phyloP scores from a whole-genome alignment of 495 filamentous ascomycete genomes.

The Polyplosphaeria fusca region DNA sequence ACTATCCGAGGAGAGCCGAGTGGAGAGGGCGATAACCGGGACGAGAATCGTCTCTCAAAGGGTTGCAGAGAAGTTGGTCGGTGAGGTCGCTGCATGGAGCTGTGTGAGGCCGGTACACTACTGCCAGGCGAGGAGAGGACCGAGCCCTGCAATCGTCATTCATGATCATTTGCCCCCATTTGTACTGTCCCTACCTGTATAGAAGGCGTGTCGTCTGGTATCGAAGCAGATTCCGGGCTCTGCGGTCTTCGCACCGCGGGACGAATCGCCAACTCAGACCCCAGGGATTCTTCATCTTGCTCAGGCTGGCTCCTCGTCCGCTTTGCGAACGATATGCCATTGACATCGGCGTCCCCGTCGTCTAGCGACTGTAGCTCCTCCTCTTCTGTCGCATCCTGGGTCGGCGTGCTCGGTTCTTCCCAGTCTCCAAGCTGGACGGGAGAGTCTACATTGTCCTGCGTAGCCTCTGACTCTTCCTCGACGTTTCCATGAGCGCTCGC shows the following conservation, averaged over 20 bases:
- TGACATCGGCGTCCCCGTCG: constrained; percentile 4
- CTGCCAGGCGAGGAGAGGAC: constrained; percentile 72
- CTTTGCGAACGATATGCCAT: constrained; percentile 26
- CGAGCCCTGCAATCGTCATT: constrained; percentile 61
- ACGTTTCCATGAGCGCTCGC: constrained; percentile 32
- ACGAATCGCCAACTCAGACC: constrained; percentile 19
- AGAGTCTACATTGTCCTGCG: constrained; percentile 10
- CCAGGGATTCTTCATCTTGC: background rate
- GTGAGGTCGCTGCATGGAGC: constrained; percentile 46
- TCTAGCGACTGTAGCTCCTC: constrained; percentile 11
- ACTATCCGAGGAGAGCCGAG: constrained; percentile 60
- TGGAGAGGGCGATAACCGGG: constrained; percentile 66
- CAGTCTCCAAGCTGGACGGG: background rate
- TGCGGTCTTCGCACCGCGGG: background rate
- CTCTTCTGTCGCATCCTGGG: constrained; percentile 12
- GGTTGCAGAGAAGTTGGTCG: constrained; percentile 82
- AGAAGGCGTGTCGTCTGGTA: constrained; percentile 86
- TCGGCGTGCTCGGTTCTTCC: background rate
- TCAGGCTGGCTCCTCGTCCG: constrained; percentile 1
- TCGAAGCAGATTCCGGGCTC: constrained; percentile 54
- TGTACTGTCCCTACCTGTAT: constrained; percentile 59
- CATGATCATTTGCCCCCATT: background rate
- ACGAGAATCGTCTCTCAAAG: constrained; percentile 91
- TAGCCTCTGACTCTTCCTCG: constrained; percentile 17
- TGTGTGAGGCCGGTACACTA: constrained; percentile 52